These are phyloP conservation scores for Echinosophora koreensis DNA, from an alignment of 306 rosid species.

Conservation along the genomic window DNA sequence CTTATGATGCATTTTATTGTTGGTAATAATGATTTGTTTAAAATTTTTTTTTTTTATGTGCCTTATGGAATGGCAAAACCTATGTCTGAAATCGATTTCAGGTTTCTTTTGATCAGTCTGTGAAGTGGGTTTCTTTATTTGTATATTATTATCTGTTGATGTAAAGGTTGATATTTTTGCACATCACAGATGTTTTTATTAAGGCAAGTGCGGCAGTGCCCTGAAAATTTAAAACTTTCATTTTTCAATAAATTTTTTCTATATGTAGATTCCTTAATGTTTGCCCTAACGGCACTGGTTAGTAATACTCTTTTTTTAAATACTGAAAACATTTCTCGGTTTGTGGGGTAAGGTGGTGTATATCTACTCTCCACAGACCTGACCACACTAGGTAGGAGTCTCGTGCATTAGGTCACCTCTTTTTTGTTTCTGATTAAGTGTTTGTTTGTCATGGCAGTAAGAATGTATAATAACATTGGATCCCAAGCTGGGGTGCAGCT, in stretches of 20 bases:
- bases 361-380: too few species aligned
- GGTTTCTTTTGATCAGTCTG: slow-evolving; percentile 5
- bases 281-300: too few species aligned
- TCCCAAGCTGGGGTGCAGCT: slow-evolving; percentile 64
- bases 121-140: slow-evolving; percentile 4
- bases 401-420: background rate
- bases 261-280: too few species aligned
- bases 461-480: slow-evolving; percentile 78
- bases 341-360: too few species aligned
- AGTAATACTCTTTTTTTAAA: too few species aligned
- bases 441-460: slow-evolving; percentile 42
- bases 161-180: slow-evolving; percentile 13
- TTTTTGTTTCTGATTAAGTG: background rate
- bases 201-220: too few species aligned
- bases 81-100: slow-evolving; percentile 26
- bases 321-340: too few species aligned
- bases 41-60: slow-evolving; percentile 24
- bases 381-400: too few species aligned
- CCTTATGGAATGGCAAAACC: slow-evolving; percentile 5
- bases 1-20: slow-evolving; percentile 16
- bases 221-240: too few species aligned
- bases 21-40: slow-evolving; percentile 7
- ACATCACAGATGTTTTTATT: slow-evolving; percentile 5
- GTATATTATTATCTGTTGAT: background rate
- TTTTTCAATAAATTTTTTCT: too few species aligned